A percentile compares a stretch with the other conserved stretches of the same genome.
These are phyloP conservation scores for Xerocomellus amylosporus DNA, from an alignment of 768 basidiomycete species.

Conservation along the genomic window DNA sequence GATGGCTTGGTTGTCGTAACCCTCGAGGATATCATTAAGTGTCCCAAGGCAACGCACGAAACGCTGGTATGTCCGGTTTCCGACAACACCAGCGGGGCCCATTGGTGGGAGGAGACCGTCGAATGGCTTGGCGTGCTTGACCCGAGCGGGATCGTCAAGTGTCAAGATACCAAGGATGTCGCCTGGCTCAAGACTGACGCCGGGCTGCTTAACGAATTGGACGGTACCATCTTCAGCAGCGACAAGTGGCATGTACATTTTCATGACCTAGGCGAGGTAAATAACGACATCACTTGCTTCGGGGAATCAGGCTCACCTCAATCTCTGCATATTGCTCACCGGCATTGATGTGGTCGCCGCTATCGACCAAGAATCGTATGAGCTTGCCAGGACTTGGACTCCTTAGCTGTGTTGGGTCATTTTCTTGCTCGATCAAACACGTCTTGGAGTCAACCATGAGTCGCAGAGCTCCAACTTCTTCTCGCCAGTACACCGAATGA, in stretches of 20 bases:
- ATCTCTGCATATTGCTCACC: constrained; percentile 98
- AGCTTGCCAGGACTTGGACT: constrained; percentile 97
- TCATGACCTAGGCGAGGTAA: constrained; percentile 69
- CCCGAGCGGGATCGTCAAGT: constrained; percentile 92
- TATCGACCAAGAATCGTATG: constrained; percentile 91
- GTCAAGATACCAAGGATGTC: constrained; percentile 97
- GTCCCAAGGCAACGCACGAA: constrained; percentile 69
- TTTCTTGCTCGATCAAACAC: constrained; percentile 98
- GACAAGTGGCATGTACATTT: constrained; percentile 99
- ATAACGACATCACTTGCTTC: background rate
- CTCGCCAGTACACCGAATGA: constrained; percentile 97
- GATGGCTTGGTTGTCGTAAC: constrained; percentile 93
- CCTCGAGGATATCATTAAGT: constrained; percentile 89
- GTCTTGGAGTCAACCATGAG: constrained; percentile 97
- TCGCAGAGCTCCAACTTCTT: constrained; percentile 92
- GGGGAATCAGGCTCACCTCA: constrained; percentile 55
- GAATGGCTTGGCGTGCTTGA: constrained; percentile 98
- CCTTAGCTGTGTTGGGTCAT: constrained; percentile 95
- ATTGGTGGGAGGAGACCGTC: constrained; percentile 88
- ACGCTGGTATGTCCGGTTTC: constrained; percentile 88
- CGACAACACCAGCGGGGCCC: constrained; percentile 82
- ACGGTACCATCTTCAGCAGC: constrained; percentile 92
- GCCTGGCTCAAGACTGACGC: constrained; percentile 93
- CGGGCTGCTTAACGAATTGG: constrained; percentile 97
- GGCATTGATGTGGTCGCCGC: constrained; percentile 94